phyloP scores from a whole-genome alignment of 2,329 filamentous ascomycete genomes.

The Bisporella sp. region DNA sequence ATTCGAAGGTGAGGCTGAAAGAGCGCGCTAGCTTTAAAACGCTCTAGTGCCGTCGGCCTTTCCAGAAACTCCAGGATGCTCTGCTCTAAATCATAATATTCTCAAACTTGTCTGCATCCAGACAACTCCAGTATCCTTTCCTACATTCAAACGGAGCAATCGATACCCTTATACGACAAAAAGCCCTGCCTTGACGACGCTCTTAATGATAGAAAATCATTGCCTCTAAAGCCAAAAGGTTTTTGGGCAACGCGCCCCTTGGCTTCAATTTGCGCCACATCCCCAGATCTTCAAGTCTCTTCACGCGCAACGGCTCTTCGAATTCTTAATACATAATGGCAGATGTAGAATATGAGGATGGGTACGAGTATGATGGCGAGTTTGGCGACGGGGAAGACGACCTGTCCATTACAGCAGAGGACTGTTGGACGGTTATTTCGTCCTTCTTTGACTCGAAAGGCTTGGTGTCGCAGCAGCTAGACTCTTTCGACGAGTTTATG shows the following conservation, averaged over 20 bases:
- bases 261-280: not conserved
- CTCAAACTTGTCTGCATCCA: too few species aligned
- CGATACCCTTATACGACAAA: too few species aligned
- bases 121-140: too few species aligned
- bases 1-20: too few species aligned
- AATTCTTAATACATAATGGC: conserved; percentile 16
- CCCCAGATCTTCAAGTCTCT: not conserved
- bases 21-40: too few species aligned
- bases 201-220: too few species aligned
- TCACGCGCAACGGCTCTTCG: conserved; percentile 10
- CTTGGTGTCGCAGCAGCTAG: conserved; percentile 92
- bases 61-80: too few species aligned
- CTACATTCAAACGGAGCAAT: too few species aligned
- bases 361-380: conserved; percentile 64
- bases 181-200: too few species aligned
- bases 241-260: not conserved
- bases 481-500: conserved; percentile 97
- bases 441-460: conserved; percentile 96
- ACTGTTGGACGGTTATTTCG: conserved; percentile 97
- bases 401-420: conserved; percentile 80
- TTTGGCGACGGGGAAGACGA: conserved; percentile 64
- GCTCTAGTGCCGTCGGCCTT: too few species aligned
- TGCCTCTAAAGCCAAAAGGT: not conserved
- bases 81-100: too few species aligned
- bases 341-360: conserved; percentile 30